Evolutionary conservation across 345 rosid genomes (phyloP), one percentile per base, ranked within the genome.

Genomic region (Alliaria petiolata): DNA sequence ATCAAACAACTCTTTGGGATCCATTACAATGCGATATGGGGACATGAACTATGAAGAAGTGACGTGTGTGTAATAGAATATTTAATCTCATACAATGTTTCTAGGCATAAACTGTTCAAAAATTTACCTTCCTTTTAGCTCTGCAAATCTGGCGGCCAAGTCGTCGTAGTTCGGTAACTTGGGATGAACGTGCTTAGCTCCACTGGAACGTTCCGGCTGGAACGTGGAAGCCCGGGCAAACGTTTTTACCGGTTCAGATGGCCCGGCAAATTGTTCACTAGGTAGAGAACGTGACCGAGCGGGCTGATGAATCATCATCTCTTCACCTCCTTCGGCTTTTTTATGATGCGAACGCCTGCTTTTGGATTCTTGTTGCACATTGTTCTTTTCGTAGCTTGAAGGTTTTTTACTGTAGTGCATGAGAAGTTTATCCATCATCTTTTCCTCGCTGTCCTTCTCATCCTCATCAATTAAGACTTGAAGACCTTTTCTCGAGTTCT

Each of bases 81-180:
- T 36, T 1, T 39, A 33, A 31, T 74, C 66, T 46, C 59, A 5
- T n/a, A 33, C 68, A 51, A 50, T 40, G 19, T 65, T 58, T 66
- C 68, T 67, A 50, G 2, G 15, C 49, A 33, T 46, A 8, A 31
- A 9, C 47, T 62, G 35, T 69, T 62, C 50, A 51, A 2, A 11
- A 51, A 7, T 44, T 81, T 83, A 91, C 64, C 82, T 85, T 59
- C 96, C 97, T 79, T 83, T 89, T 58, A 91, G 84, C 36, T 93
- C 89, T 5, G 99, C 90, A 78, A 95, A 80, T 14, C 87, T 84
- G 5, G 99, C 98, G 5, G 99, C 95, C 85, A 95, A 77, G 69
- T 88, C 93, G 45, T 95, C 99, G 42, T 89, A 95, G 74, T 95
- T 86, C 3, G 98, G 99, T 71, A 95, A 80, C 77, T 91, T 95